Conservation (phyloP, 345 rosid genomes). For the Syzygium aqueum region DNA sequence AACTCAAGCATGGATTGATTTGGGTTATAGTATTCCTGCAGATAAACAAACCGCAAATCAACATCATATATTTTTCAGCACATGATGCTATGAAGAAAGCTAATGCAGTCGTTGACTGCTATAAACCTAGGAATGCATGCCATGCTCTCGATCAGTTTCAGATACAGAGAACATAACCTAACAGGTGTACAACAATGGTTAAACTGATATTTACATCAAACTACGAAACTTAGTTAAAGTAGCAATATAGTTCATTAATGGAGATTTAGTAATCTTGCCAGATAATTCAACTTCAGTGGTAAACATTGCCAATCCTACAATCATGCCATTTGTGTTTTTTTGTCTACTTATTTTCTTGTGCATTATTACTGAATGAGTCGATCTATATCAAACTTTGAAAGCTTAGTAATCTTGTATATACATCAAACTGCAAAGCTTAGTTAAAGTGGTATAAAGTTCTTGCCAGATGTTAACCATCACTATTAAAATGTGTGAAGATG, state of each 20-base stretch:
- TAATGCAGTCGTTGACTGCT: not conserved
- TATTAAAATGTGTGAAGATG: not conserved
- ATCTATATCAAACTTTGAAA: not conserved
- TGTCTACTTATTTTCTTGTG: too few species aligned
- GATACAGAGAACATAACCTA: not conserved
- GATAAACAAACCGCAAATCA: not conserved
- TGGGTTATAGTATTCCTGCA: conserved; percentile 83
- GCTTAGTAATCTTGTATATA: not conserved
- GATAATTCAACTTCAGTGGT: not conserved
- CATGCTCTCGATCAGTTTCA: not conserved
- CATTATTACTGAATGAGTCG: too few species aligned
- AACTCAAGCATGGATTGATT: conserved; percentile 92
- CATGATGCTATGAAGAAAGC: not conserved
- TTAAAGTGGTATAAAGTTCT: not conserved
- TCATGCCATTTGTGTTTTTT: not conserved
- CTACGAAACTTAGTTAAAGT: not conserved
- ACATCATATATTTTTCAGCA: not conserved
- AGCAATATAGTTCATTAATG: not conserved
- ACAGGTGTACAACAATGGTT: not conserved
- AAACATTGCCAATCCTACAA: not conserved
- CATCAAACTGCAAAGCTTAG: not conserved
- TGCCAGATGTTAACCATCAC: not conserved
- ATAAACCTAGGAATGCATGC: not conserved
- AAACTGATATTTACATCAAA: not conserved
- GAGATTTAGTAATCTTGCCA: not conserved